Percentiles rank a stretch among this genome's conserved stretches.
Conservation (phyloP, 192 early-diverging fungal genomes). For the Linnemannia zychae region DNA sequence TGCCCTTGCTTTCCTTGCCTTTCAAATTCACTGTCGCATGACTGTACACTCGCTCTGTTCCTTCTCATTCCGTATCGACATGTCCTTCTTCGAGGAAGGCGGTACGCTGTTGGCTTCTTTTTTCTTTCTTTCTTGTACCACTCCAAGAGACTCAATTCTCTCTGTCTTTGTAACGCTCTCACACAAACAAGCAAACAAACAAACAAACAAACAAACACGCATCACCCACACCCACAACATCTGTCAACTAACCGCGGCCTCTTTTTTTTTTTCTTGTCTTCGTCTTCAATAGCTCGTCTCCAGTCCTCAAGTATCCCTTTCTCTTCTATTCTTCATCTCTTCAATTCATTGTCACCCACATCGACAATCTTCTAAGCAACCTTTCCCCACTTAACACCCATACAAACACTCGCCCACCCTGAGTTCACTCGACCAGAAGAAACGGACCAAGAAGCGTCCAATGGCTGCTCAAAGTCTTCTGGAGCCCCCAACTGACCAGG, state of each 20-base stretch:
- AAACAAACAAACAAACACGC: background rate
- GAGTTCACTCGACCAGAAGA: conserved; percentile 35
- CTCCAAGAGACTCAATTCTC: background rate
- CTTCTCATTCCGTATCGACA: background rate
- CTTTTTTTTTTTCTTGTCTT: background rate
- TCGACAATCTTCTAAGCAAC: background rate
- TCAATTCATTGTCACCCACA: background rate
- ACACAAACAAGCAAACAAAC: background rate
- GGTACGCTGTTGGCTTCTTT: background rate
- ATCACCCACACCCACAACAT: background rate
- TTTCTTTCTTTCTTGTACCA: conserved; percentile 2
- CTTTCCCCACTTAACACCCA: background rate
- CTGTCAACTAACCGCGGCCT: background rate
- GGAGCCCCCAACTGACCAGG: conserved; percentile 9
- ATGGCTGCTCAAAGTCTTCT: conserved; percentile 31
- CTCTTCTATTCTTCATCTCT: background rate
- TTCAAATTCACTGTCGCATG: background rate
- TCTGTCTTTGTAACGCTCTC: background rate
- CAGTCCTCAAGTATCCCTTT: background rate
- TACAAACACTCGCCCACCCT: conserved; percentile 24
- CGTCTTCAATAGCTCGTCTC: background rate
- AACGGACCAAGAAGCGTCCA: conserved; percentile 47
- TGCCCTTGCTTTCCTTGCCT: background rate
- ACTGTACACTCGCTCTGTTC: background rate
- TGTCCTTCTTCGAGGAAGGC: background rate